Evolutionary conservation across 2,329 filamentous ascomycete species (phyloP), one percentile per base, ranked within the genome.

Genomic region (Aspergillus puulaauensis): DNA sequence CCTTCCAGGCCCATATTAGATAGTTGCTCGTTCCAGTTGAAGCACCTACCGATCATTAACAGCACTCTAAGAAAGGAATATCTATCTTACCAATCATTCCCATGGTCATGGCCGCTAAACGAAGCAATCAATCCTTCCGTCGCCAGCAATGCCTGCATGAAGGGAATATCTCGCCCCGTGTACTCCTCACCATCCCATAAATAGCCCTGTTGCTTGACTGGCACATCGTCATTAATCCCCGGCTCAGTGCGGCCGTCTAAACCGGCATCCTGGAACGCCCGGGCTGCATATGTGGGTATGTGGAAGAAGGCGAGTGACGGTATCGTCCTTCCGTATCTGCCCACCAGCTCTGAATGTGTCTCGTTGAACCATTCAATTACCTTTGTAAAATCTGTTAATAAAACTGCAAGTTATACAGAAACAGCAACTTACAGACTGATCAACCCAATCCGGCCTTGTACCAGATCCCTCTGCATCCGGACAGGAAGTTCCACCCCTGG

Each of bases 261-360:
- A 72, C 82, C 62, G 6, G 24, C 6, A 63, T 75, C 57, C 54
- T 82, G 79, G 45, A 79, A 72, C 3, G 70, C 72, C 5, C 68
- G 69, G 62, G 76, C 76, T 3, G 79, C 75, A 45, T 77, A 73
- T 1, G 70, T 70, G 3, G 80, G 83, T 27, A 85, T 84, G 61
- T 86, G 83, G 6, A 83, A 79, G 60, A 85, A 86, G 0, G 78
- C 82, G 2, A 85, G 65, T 14, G 79, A 82, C 1, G 82, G 82
- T 15, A 84, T 72, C 0, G 59, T 49, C 4, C 66, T 68, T 3
- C 68, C 64, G 46, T 78, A 73, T 45, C 68, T 54, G 0, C 58
- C 41, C 2, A 58, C 64, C 3, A 79, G 56, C 2, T 64, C 54
- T 15, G 61, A 41, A 23, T 73, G 70, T 9, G 76, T 74, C 1